Evolutionary conservation across 2,329 filamentous ascomycete genomes (phyloP).

Genomic region (Cadophora gregata): DNA sequence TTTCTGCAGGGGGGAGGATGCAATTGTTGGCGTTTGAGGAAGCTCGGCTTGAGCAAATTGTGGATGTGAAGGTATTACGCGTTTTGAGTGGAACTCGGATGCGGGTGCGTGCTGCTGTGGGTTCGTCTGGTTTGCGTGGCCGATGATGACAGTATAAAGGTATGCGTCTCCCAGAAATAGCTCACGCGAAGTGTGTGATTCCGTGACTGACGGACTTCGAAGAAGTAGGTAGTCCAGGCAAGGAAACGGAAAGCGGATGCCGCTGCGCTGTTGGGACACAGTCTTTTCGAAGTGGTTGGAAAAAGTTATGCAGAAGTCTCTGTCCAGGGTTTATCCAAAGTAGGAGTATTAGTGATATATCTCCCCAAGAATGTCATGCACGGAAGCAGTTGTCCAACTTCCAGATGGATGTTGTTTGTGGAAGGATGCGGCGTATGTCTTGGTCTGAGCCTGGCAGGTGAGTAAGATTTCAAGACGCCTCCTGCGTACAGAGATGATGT

Average conservation of each 20-base stretch:
- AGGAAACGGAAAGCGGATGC: not conserved
- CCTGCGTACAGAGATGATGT: not conserved
- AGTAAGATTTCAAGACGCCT: conserved; percentile 8
- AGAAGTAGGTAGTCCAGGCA: not conserved
- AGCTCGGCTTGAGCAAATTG: not conserved
- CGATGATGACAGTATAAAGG: conserved; percentile 3
- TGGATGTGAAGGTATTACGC: conserved; percentile 5
- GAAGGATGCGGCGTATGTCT: not conserved
- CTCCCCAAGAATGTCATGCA: not conserved
- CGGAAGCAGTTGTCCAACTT: not conserved
- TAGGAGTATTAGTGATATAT: not conserved
- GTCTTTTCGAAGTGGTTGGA: not conserved
- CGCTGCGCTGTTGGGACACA: not conserved
- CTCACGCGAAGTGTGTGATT: not conserved
- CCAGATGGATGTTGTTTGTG: not conserved
- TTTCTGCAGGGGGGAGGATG: conserved; percentile 5
- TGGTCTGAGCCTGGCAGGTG: not conserved
- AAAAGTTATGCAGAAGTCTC: not conserved
- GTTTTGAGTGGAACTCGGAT: conserved; percentile 4
- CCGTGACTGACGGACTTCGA: not conserved
- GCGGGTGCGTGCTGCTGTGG: not conserved
- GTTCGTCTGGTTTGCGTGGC: conserved; percentile 6
- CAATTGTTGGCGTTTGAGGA: conserved; percentile 4
- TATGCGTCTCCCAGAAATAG: not conserved
- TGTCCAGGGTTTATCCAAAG: not conserved